A percentile compares a stretch with the other conserved stretches of the same genome.
Conservation (phyloP, 768 basidiomycete genomes). For the Tremella fuciformis region DNA sequence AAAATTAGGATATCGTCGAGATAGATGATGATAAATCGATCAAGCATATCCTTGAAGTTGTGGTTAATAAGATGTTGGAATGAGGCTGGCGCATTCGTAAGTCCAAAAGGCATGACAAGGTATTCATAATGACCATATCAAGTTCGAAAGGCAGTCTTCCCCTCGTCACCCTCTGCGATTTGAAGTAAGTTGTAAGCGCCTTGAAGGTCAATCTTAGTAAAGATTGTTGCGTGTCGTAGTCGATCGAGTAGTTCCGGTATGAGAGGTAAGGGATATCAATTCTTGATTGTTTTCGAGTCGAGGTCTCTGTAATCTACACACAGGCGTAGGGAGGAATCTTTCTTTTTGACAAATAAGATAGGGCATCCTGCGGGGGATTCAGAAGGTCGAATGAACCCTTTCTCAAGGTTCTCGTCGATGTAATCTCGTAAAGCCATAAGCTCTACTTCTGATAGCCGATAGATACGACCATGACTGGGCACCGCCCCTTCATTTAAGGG, state of each 20-base stretch:
- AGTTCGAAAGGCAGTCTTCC: conserved; percentile 55
- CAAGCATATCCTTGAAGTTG: conserved; percentile 24
- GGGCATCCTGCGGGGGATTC: conserved; percentile 28
- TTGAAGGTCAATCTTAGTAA: conserved; percentile 50
- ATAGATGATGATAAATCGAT: conserved; percentile 18
- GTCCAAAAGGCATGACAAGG: conserved; percentile 36
- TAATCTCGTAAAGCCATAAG: conserved; percentile 22
- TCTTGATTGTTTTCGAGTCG: conserved; percentile 27
- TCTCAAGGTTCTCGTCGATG: conserved; percentile 34
- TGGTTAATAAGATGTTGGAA: conserved; percentile 38
- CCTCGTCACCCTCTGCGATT: conserved; percentile 54
- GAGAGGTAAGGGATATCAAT: conserved; percentile 33
- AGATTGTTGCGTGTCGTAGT: conserved; percentile 21
- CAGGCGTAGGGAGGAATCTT: conserved; percentile 28
- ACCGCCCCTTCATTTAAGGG: conserved; percentile 21
- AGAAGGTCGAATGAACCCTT: conserved; percentile 23
- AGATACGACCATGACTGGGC: conserved; percentile 27
- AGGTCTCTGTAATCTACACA: conserved; percentile 52
- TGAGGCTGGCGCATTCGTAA: conserved; percentile 33
- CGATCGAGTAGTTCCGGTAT: conserved; percentile 28
- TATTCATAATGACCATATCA: conserved; percentile 33
- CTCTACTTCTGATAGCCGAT: conserved; percentile 30
- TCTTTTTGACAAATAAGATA: conserved; percentile 42
- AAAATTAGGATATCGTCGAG: conserved; percentile 39
- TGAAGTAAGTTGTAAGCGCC: conserved; percentile 55